Evolutionary conservation across 1,284 basidiomycete species (phyloP).

Genomic region (Pholiota adiposa): DNA sequence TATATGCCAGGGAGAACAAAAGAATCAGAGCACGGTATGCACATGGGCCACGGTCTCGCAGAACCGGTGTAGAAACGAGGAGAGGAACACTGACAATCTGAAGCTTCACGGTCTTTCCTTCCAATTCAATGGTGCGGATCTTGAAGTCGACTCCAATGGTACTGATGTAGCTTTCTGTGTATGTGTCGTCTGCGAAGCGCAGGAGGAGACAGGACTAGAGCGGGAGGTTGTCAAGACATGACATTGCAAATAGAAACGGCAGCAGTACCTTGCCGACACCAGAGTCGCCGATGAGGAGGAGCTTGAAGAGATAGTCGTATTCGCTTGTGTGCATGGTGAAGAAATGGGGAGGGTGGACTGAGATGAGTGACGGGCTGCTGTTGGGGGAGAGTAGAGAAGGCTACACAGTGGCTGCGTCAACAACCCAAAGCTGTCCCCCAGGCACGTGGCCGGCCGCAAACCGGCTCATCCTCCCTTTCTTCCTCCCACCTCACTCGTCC

Average conservation of each 20-base stretch:
- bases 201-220: slow-evolving; percentile 92
- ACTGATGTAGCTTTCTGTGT: slow-evolving; percentile 98
- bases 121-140: slow-evolving; percentile 99
- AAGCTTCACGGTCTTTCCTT: slow-evolving; percentile 99
- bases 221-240: slow-evolving; percentile 22
- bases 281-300: slow-evolving; percentile 90
- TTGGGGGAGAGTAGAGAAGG: slow-evolving; percentile 28
- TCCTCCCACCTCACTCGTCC: not conserved
- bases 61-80: slow-evolving; percentile 6
- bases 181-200: slow-evolving; percentile 99
- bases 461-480: slow-evolving; percentile 14
- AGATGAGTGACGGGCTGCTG: slow-evolving; percentile 17
- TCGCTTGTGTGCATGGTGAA: slow-evolving; percentile 82
- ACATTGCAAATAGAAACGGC: slow-evolving; percentile 21
- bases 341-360: slow-evolving; percentile 19
- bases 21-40: slow-evolving; percentile 8
- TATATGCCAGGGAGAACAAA: not conserved
- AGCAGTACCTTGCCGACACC: slow-evolving; percentile 89
- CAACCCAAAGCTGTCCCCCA: slow-evolving; percentile 27
- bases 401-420: slow-evolving; percentile 40
- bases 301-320: slow-evolving; percentile 99
- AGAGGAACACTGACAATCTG: slow-evolving; percentile 82
- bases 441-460: slow-evolving; percentile 34
- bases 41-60: slow-evolving; percentile 16
- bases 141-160: slow-evolving; percentile 99